These are phyloP conservation scores for Xylaria sp. DNA, from an alignment of 2,329 filamentous ascomycete species.

Conservation along the genomic window DNA sequence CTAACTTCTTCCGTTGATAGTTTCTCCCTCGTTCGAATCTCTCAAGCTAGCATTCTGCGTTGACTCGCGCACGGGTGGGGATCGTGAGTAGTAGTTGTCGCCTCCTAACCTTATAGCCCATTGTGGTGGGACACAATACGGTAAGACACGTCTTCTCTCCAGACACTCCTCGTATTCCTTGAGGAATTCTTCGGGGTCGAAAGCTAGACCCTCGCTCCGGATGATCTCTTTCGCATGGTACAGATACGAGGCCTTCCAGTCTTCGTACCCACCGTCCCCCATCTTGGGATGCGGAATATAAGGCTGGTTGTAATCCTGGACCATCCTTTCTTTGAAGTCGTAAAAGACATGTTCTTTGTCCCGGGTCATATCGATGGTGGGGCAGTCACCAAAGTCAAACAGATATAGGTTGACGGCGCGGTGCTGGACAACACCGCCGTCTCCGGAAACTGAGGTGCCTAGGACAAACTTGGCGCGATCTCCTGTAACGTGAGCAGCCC, in stretches of 20 bases:
- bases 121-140: too few relatives aligned
- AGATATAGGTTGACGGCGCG: not conserved
- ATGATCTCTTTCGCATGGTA: not conserved
- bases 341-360: not conserved
- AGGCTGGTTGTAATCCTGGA: not conserved
- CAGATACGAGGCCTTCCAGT: not conserved
- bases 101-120: too few relatives aligned
- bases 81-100: too few relatives aligned
- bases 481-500: not conserved
- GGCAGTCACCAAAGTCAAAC: not conserved
- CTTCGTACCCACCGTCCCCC: not conserved
- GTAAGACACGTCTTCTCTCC: too few relatives aligned
- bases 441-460: not conserved
- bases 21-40: too few relatives aligned
- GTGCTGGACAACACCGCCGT: not conserved
- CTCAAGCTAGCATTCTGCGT: too few relatives aligned
- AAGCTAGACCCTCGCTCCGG: not conserved
- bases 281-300: not conserved
- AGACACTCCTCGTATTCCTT: not conserved
- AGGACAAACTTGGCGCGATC: not conserved
- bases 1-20: too few relatives aligned
- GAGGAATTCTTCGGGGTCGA: not conserved
- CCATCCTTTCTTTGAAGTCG: not conserved
- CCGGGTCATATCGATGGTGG: not conserved
- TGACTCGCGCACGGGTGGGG: too few relatives aligned